These are phyloP conservation scores for Phytopythium aichiense DNA, from an alignment of 352 stramenopile species.

Conservation along the genomic window DNA sequence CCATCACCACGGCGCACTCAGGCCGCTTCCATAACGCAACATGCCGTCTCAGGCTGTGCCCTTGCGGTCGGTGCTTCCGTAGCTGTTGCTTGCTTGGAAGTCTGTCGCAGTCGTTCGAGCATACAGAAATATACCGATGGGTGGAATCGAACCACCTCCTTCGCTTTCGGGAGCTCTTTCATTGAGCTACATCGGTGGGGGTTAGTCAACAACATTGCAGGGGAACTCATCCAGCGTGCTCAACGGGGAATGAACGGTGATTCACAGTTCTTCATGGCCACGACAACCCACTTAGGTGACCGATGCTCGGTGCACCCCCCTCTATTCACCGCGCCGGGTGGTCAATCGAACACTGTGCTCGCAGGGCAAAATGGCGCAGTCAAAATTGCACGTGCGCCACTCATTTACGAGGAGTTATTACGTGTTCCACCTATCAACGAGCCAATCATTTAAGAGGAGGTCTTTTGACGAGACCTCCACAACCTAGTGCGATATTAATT, in stretches of 20 bases:
- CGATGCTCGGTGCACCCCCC: slow-evolving; percentile 5
- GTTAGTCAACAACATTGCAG: slow-evolving; percentile 4
- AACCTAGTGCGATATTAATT: too few relatives aligned
- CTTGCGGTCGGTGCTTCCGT: not conserved
- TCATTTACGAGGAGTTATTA: too few relatives aligned
- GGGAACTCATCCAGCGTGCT: slow-evolving; percentile 3
- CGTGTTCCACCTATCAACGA: too few relatives aligned
- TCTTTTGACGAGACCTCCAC: too few relatives aligned
- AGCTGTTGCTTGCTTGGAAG: not conserved
- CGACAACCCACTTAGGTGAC: slow-evolving; percentile 9
- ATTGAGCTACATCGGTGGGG: slow-evolving; percentile 8
- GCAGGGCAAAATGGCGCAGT: slow-evolving; percentile 5
- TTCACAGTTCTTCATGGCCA: slow-evolving; percentile 7
- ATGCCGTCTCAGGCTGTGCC: too few relatives aligned
- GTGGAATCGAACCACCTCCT: slow-evolving; percentile 6
- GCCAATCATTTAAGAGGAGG: too few relatives aligned
- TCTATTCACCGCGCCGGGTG: slow-evolving; percentile 8
- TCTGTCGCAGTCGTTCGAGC: not conserved
- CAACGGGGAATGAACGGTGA: slow-evolving; percentile 1
- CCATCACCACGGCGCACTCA: not conserved
- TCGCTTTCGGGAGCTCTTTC: slow-evolving; percentile 6
- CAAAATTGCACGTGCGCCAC: not conserved
- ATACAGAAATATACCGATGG: slow-evolving; percentile 5
- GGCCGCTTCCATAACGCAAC: slow-evolving; percentile 1
- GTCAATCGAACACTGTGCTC: slow-evolving; percentile 10